Base-by-base conservation (phyloP, 768 basidiomycete genomes). In the Lentinula aciculospora region DNA sequence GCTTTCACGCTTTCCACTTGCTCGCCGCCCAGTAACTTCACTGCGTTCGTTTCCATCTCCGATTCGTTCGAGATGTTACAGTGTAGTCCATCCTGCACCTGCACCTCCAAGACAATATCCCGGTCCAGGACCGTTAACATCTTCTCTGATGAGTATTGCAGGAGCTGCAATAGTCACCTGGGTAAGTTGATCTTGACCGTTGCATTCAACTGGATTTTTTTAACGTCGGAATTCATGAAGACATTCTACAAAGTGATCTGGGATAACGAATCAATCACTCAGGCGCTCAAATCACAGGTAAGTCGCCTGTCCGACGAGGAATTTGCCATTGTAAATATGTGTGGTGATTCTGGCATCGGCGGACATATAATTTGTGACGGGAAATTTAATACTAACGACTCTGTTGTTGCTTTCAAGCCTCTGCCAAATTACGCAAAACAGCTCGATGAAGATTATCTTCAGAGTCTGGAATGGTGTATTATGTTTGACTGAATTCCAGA, bases 381-480 rank as follows among this genome's bases (percentile, higher is more conserved):
- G 5, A 29, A 47, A 21, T 13, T 8, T 17, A 9, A 8, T 49
- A 13, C 21, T 49, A 7, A 49, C 17, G 29, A 28, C 10, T 53
- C 39, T 36, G 28, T n/a, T n/a, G n/a, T n/a, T n/a, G n/a, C 27
- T 50, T n/a, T 29, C 37, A 10, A 44, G 42, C 42, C 21, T 44
- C 21, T 44, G 21, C 42, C 42, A 9, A 44, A 44, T 12, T 5
- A 15, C 17, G 8, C 21, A 23, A n/a, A 28, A 17, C 39, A 55
- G 13, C 10, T 57, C 29, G 56, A 57, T 23, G 31, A 25, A 32
- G 56, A 57, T 39, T 57, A 39, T 25, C 46, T 57, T 17, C 19
- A 57, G 27, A 46, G 44, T 39, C 12, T 57, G n/a, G 56, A 57
- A 48, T 57, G 44, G 56, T 57, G 56, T 47, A 57, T 57, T 10